phyloP scores from a whole-genome alignment of 805 yeast species.

The Cyberlindnera mycetangii region DNA sequence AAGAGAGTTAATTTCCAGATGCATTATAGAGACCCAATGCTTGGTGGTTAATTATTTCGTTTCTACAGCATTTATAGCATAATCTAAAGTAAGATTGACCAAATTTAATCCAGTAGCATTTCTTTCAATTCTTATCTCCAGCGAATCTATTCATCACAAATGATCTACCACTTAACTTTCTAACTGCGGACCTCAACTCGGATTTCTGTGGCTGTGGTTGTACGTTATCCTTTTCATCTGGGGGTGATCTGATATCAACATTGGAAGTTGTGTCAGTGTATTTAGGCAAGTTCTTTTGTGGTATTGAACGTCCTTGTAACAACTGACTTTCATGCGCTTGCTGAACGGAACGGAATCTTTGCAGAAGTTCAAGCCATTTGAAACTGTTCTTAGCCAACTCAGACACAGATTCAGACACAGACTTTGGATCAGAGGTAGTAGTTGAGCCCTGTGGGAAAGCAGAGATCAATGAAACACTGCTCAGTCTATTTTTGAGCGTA shows the following conservation, averaged over 20 bases:
- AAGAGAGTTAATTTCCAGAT: slow-evolving; percentile 78
- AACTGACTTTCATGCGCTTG: slow-evolving; percentile 34
- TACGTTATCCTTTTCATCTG: slow-evolving; percentile 7
- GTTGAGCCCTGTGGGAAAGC: slow-evolving; percentile 14
- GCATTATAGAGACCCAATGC: slow-evolving; percentile 75
- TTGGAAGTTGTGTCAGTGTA: slow-evolving; percentile 21
- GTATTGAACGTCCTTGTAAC: slow-evolving; percentile 15
- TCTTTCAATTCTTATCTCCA: slow-evolving; percentile 15
- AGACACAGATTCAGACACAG: slow-evolving; percentile 13
- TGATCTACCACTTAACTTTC: slow-evolving; percentile 31
- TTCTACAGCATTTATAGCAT: neutral
- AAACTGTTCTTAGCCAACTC: slow-evolving; percentile 26
- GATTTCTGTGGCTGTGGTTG: slow-evolving; percentile 10
- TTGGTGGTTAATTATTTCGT: slow-evolving; percentile 33
- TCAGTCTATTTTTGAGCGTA: slow-evolving; percentile 73
- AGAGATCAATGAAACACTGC: slow-evolving; percentile 39
- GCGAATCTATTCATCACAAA: slow-evolving; percentile 31
- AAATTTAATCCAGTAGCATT: neutral
- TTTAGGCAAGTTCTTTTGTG: slow-evolving; percentile 23
- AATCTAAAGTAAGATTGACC: neutral
- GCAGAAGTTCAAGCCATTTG: slow-evolving; percentile 42
- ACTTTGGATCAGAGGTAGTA: slow-evolving; percentile 7
- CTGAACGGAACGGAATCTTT: slow-evolving; percentile 49
- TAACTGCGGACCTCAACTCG: slow-evolving; percentile 24
- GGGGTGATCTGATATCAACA: slow-evolving; percentile 18